Conservation (phyloP, 2,329 filamentous ascomycete species). For the Blumeriella jaapii region DNA sequence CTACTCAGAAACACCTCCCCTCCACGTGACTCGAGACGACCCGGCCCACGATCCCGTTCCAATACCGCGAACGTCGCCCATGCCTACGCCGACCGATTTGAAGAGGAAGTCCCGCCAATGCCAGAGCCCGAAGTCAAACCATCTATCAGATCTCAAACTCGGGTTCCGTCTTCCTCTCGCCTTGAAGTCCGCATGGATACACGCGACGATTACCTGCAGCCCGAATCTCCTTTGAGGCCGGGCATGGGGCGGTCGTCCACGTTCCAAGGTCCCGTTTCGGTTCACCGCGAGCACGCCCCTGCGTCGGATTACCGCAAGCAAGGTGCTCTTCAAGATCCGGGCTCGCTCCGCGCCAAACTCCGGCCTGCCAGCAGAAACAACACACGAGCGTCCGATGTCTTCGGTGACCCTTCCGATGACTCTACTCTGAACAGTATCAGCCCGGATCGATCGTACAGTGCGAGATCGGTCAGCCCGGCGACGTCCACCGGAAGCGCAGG, state of each 20-base stretch:
- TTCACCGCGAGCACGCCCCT: conserved; percentile 39
- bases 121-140: conserved; percentile 37
- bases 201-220: conserved; percentile 22
- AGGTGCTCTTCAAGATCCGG: conserved; percentile 37
- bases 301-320: conserved; percentile 38
- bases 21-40: conserved; percentile 18
- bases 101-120: conserved; percentile 35
- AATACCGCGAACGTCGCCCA: conserved; percentile 49
- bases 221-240: conserved; percentile 33
- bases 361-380: conserved; percentile 23
- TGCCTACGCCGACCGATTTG: conserved; percentile 48
- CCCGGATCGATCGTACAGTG: conserved; percentile 36
- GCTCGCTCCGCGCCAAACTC: conserved; percentile 28
- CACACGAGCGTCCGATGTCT: conserved; percentile 30
- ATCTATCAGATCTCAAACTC: conserved; percentile 35
- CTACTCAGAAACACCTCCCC: conserved; percentile 18
- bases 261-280: conserved; percentile 44
- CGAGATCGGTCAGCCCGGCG: conserved; percentile 41
- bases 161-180: conserved; percentile 22
- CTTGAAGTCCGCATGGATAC: conserved; percentile 14
- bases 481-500: conserved; percentile 38
- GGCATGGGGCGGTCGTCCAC: conserved; percentile 39
- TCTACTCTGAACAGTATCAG: conserved; percentile 36
- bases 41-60: conserved; percentile 38
- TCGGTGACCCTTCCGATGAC: conserved; percentile 39